Evolutionary conservation across 139 green algal species (phyloP).

Genomic region (Dunaliella primolecta): DNA sequence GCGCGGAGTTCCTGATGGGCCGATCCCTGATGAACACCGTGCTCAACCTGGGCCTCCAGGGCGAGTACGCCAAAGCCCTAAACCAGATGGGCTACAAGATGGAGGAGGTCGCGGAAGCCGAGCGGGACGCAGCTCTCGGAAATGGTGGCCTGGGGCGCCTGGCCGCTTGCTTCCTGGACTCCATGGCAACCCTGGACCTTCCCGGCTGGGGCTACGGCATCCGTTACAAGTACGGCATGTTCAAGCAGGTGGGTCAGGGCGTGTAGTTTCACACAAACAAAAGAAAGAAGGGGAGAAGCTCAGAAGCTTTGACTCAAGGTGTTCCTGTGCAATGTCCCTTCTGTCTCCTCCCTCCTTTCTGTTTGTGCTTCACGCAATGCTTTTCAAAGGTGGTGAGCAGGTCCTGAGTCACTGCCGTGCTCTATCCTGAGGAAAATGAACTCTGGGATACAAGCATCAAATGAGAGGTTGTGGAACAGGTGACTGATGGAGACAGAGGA

Average conservation of each 20-base stretch:
- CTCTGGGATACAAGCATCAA: too few species aligned
- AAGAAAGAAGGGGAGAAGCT: too few species aligned
- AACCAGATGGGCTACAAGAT: slow-evolving; percentile 79
- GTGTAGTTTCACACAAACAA: neutral
- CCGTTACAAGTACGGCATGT: slow-evolving; percentile 99
- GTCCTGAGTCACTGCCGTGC: too few species aligned
- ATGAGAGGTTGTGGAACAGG: too few species aligned
- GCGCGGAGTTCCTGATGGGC: slow-evolving; percentile 95
- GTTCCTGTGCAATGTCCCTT: too few species aligned
- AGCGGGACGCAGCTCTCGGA: slow-evolving; percentile 83
- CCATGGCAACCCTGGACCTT: slow-evolving; percentile 95
- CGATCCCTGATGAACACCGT: slow-evolving; percentile 92
- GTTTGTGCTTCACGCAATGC: too few species aligned
- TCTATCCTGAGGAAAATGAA: too few species aligned
- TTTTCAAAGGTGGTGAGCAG: too few species aligned
- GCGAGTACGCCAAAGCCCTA: slow-evolving; percentile 81
- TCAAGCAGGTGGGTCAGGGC: slow-evolving; percentile 70
- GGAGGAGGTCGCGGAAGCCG: slow-evolving; percentile 66
- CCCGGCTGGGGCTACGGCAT: slow-evolving; percentile 99
- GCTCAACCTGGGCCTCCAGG: slow-evolving; percentile 86
- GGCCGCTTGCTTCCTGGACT: slow-evolving; percentile 98
- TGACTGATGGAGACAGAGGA: too few species aligned
- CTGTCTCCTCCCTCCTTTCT: too few species aligned
- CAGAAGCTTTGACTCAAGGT: too few species aligned
- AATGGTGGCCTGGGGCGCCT: slow-evolving; percentile 97